These are phyloP conservation scores for Juncus effusus DNA, from an alignment of 176 grass and related monocot species.

Conservation along the genomic window DNA sequence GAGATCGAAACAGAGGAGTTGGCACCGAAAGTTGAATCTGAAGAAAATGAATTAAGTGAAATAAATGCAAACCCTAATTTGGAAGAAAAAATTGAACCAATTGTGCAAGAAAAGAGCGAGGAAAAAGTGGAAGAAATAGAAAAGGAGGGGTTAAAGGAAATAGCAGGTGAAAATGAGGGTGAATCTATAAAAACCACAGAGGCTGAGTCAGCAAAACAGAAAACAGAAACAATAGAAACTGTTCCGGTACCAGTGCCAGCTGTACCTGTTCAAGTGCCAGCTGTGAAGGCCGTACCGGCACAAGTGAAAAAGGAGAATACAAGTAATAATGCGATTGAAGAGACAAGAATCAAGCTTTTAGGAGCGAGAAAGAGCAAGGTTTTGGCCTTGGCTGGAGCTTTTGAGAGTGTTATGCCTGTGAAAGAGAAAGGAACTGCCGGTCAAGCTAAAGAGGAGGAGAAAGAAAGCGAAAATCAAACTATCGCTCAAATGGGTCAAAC, in stretches of 20 bases:
- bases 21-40: background rate
- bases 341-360: slow-evolving; percentile 63
- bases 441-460: slow-evolving; percentile 9
- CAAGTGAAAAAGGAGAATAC: slow-evolving; percentile 25
- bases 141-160: slow-evolving; percentile 8
- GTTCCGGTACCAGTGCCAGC: background rate
- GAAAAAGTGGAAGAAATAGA: slow-evolving; percentile 8
- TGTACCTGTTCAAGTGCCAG: slow-evolving; percentile 25
- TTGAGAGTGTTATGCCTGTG: slow-evolving; percentile 65
- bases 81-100: slow-evolving; percentile 11
- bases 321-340: slow-evolving; percentile 59
- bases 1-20: slow-evolving; percentile 5
- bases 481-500: background rate
- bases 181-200: slow-evolving; percentile 11
- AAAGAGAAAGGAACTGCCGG: slow-evolving; percentile 20
- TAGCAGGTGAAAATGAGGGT: slow-evolving; percentile 4
- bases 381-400: slow-evolving; percentile 72
- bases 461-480: slow-evolving; percentile 25
- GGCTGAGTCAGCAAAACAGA: background rate
- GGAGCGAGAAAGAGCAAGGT: slow-evolving; percentile 74
- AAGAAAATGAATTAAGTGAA: too few species aligned
- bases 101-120: background rate
- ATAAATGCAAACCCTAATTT: background rate
- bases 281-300: slow-evolving; percentile 1
- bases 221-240: background rate